Conservation (phyloP, 352 stramenopile genomes). For the Hyaloperonospora arabidopsidis region DNA sequence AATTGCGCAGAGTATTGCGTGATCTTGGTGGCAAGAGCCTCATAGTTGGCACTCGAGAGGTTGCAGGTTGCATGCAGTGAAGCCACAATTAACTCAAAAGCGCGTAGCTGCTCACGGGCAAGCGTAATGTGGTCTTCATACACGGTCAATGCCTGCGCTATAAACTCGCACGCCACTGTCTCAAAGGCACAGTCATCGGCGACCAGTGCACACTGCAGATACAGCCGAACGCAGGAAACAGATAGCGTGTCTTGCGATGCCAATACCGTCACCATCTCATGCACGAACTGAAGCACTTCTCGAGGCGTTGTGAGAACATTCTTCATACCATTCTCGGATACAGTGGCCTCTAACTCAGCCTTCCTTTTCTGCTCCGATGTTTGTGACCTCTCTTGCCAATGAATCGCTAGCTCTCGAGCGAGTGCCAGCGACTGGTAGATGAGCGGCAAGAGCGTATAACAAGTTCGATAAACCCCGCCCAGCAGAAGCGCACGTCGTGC, state of each 20-base stretch:
- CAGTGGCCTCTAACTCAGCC: constrained; percentile 2
- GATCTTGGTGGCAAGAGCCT: constrained; percentile 93
- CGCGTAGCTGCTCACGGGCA: constrained; percentile 83
- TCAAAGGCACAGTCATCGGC: constrained; percentile 81
- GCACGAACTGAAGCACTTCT: constrained; percentile 96
- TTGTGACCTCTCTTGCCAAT: constrained; percentile 14
- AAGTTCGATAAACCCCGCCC: constrained; percentile 84
- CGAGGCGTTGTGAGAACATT: constrained; percentile 52
- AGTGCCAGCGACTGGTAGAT: constrained; percentile 88
- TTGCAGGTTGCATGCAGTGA: constrained; percentile 74
- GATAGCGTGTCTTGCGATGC: constrained; percentile 72
- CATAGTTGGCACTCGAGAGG: constrained; percentile 87
- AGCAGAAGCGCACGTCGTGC: constrained; percentile 71
- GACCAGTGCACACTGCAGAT: constrained; percentile 89
- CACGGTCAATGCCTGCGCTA: constrained; percentile 92
- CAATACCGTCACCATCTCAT: constrained; percentile 93
- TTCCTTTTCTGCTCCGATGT: constrained; percentile 8
- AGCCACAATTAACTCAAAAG: constrained; percentile 86
- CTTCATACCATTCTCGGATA: background rate
- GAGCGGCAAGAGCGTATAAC: constrained; percentile 89
- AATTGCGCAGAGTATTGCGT: constrained; percentile 94
- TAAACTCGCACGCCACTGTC: constrained; percentile 95
- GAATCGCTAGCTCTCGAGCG: constrained; percentile 34
- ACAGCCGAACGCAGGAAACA: constrained; percentile 87
- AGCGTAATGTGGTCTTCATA: constrained; percentile 96